Evolutionary conservation across 2,329 filamentous ascomycete species (phyloP).

Genomic region (Botryotinia narcissicola): DNA sequence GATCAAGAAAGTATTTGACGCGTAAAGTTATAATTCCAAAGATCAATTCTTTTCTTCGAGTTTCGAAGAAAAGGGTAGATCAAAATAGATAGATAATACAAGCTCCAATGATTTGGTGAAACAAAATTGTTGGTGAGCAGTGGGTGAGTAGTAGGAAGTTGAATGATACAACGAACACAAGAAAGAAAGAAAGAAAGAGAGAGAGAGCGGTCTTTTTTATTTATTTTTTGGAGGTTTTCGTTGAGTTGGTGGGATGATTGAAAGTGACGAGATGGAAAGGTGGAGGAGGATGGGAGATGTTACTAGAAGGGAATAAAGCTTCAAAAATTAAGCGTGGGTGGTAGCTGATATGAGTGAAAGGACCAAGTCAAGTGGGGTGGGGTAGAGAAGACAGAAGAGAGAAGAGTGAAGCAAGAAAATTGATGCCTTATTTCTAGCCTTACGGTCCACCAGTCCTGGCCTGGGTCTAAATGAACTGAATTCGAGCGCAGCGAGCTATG

Average conservation of each 20-base stretch:
- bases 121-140: neutral
- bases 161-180: conserved; percentile 4
- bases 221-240: neutral
- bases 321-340: conserved; percentile 2
- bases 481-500: neutral
- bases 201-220: neutral
- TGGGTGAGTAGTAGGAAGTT: neutral
- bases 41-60: neutral
- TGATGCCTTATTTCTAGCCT: neutral
- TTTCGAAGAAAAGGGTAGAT: conserved; percentile 4
- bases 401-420: neutral
- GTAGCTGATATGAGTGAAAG: neutral
- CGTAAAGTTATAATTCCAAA: neutral
- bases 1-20: neutral
- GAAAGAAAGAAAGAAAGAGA: neutral
- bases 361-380: neutral
- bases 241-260: conserved; percentile 1
- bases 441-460: neutral
- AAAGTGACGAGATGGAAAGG: conserved; percentile 8
- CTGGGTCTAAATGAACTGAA: neutral
- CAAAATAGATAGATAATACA: conserved; percentile 8
- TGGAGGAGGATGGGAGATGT: conserved; percentile 4
- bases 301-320: neutral
- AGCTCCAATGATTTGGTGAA: neutral
- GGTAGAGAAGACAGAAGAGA: neutral